phyloP scores from a whole-genome alignment of 2,329 filamentous ascomycete genomes.

The Magnaporthiopsis rhizophila region DNA sequence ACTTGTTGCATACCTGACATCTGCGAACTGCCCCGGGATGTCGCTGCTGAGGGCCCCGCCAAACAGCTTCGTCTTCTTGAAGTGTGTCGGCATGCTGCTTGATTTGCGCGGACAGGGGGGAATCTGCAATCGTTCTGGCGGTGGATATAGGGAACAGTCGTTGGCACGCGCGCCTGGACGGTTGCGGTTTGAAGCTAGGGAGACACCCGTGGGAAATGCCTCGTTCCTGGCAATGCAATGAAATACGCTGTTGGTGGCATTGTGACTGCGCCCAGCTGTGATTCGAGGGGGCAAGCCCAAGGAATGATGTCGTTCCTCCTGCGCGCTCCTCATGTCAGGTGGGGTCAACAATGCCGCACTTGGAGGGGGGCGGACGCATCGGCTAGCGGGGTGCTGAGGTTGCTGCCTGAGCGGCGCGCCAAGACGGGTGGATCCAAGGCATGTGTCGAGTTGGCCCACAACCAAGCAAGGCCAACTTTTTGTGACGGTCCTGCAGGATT shows the following conservation, averaged over 20 bases:
- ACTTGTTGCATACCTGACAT: constrained; percentile 54
- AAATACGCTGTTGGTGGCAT: not conserved
- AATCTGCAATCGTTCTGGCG: not conserved
- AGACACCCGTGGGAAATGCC: no score
- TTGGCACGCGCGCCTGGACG: not conserved
- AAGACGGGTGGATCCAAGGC: not conserved
- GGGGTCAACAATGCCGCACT: not conserved
- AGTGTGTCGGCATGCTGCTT: constrained; percentile 40
- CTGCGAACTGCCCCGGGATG: constrained; percentile 59
- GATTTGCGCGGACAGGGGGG: not conserved
- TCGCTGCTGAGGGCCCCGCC: constrained; percentile 65
- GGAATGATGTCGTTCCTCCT: not conserved
- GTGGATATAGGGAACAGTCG: not conserved
- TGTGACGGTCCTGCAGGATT: not conserved
- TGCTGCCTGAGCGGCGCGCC: not conserved
- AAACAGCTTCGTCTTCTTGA: constrained; percentile 54
- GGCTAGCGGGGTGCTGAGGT: not conserved
- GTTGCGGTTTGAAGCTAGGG: no score
- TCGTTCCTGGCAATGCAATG: not conserved
- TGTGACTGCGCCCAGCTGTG: not conserved
- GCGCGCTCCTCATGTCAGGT: not conserved
- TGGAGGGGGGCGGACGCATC: not conserved
- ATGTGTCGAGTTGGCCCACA: not conserved
- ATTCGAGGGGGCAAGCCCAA: not conserved
- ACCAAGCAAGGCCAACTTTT: not conserved